These are phyloP conservation scores for Suhomyces faveliae DNA, from an alignment of 805 yeast genomes.

Conservation along the genomic window DNA sequence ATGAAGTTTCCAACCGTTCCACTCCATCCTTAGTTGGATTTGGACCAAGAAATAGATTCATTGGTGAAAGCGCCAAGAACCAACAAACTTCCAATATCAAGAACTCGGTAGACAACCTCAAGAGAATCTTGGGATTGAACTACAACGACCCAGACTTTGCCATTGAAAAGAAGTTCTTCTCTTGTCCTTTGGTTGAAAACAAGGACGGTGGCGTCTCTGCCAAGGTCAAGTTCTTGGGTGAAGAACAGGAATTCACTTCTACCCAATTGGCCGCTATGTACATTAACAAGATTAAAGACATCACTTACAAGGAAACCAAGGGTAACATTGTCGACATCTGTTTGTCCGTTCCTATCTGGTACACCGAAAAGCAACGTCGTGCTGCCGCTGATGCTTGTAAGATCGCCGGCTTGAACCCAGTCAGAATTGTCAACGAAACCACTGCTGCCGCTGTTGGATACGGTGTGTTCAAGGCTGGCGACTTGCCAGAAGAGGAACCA, in stretches of 20 bases:
- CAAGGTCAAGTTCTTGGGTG: constrained; percentile 80
- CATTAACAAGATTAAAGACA: constrained; percentile 83
- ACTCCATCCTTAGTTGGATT: constrained; percentile 93
- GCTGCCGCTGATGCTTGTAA: constrained; percentile 93
- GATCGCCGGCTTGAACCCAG: constrained; percentile 97
- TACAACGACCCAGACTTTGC: constrained; percentile 73
- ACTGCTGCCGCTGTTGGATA: constrained; percentile 99
- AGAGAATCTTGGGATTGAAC: constrained; percentile 85
- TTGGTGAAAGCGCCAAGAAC: constrained; percentile 95
- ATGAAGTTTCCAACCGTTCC: constrained; percentile 96
- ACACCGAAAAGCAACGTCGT: constrained; percentile 93
- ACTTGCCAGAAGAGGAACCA: constrained; percentile 91
- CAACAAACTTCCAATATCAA: constrained; percentile 96
- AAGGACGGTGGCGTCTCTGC: constrained; percentile 77
- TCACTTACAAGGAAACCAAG: constrained; percentile 79
- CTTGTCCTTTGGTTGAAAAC: constrained; percentile 68
- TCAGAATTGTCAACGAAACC: constrained; percentile 93
- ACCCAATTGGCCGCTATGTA: constrained; percentile 94
- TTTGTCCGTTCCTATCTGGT: constrained; percentile 96
- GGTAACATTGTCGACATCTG: constrained; percentile 82
- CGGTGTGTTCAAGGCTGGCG: constrained; percentile 94
- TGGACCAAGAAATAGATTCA: constrained; percentile 81
- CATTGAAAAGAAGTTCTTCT: constrained; percentile 70
- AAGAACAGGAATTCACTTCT: constrained; percentile 74
- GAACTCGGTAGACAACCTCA: constrained; percentile 92